phyloP scores from a whole-genome alignment of 345 rosid genomes.

The Lumnitzera littorea region DNA sequence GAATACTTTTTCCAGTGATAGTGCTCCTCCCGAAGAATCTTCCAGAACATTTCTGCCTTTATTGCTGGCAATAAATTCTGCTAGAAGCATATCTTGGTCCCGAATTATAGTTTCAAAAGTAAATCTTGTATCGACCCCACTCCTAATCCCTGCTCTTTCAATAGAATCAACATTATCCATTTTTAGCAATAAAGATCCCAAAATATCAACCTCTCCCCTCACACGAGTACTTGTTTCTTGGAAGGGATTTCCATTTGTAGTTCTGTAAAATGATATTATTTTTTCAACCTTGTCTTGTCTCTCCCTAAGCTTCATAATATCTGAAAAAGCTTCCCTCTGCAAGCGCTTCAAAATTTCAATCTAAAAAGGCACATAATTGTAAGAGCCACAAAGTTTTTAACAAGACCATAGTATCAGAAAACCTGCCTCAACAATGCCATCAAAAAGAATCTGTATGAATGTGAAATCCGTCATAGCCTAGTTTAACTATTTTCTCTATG shows the following conservation, averaged over 20 bases:
- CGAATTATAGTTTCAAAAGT: constrained; percentile 53
- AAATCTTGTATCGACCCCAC: constrained; percentile 60
- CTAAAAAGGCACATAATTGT: constrained; percentile 27
- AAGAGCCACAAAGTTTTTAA: constrained; percentile 9
- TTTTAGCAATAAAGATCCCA: constrained; percentile 50
- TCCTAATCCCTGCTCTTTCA: constrained; percentile 45
- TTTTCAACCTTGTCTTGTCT: constrained; percentile 83
- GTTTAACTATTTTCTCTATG: too few species aligned
- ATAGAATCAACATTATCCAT: constrained; percentile 42
- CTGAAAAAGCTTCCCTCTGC: constrained; percentile 82
- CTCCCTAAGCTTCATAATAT: constrained; percentile 78
- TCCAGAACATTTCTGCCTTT: constrained; percentile 19
- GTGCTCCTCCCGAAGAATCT: constrained; percentile 33
- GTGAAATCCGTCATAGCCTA: too few species aligned
- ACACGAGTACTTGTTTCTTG: constrained; percentile 56
- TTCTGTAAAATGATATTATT: constrained; percentile 41
- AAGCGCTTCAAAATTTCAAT: constrained; percentile 91
- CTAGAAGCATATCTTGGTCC: constrained; percentile 48
- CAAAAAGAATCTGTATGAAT: too few species aligned
- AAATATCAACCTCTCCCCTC: constrained; percentile 63
- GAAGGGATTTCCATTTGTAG: constrained; percentile 50
- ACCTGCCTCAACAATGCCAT: not conserved
- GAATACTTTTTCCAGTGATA: constrained; percentile 59
- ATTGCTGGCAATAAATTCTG: constrained; percentile 54
- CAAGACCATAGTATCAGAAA: not conserved